phyloP scores from a whole-genome alignment of 345 rosid species.

The Garcia nutans region DNA sequence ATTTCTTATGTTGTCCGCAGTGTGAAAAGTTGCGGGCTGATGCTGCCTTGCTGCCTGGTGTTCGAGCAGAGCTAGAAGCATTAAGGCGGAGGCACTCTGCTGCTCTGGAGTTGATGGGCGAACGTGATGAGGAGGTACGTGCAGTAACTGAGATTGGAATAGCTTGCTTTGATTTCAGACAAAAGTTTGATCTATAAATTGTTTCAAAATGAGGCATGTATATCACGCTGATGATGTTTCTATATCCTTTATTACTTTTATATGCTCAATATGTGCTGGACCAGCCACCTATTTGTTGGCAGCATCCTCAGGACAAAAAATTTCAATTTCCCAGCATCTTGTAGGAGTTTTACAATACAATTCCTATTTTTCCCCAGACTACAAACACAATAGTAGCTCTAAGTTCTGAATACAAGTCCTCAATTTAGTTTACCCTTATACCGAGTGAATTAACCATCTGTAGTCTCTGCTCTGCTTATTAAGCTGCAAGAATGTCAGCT shows the following conservation, averaged over 20 bases:
- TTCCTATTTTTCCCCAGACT: neutral
- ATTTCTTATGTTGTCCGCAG: constrained; percentile 43
- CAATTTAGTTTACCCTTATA: neutral
- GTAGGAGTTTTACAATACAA: neutral
- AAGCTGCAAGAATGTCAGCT: neutral
- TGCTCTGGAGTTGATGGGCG: constrained; percentile 98
- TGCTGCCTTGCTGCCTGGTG: constrained; percentile 67
- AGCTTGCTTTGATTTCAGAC: constrained; percentile 5
- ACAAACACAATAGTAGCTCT: neutral
- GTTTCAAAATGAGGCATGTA: neutral
- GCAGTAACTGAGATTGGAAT: neutral
- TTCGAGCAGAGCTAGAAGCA: constrained; percentile 90
- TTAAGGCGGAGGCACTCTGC: constrained; percentile 92
- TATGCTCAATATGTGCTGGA: neutral
- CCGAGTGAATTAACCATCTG: neutral
- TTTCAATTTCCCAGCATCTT: neutral
- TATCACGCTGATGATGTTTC: neutral
- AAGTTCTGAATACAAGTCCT: neutral
- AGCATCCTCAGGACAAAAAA: neutral
- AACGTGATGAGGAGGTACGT: constrained; percentile 96
- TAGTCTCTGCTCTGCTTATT: neutral
- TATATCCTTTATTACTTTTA: neutral
- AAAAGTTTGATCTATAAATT: neutral
- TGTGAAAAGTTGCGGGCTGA: constrained; percentile 82
- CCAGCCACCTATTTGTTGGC: neutral